phyloP scores from a whole-genome alignment of 78 protist species.

The Dictyostelium capitatum region DNA sequence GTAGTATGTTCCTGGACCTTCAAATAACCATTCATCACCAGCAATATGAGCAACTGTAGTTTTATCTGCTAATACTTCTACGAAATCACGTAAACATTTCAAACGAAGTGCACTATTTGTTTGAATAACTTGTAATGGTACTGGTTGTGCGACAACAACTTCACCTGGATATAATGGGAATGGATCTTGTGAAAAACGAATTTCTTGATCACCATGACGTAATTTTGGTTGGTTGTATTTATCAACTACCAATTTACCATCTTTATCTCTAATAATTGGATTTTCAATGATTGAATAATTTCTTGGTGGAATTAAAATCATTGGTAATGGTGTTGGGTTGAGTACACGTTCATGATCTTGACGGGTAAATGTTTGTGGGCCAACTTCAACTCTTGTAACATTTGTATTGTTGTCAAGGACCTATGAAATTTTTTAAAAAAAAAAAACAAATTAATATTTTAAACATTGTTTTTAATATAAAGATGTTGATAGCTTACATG shows the following conservation, averaged over 20 bases:
- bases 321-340: slow-evolving; percentile 72
- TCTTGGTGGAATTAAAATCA: slow-evolving; percentile 91
- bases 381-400: slow-evolving; percentile 88
- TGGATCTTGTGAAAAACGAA: slow-evolving; percentile 90
- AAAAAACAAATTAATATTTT: slow-evolving; percentile 5
- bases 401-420: slow-evolving; percentile 89
- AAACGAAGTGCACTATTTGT: slow-evolving; percentile 89
- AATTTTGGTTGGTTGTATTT: slow-evolving; percentile 85
- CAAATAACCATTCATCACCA: slow-evolving; percentile 93
- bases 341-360: slow-evolving; percentile 89
- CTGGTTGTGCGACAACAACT: slow-evolving; percentile 68
- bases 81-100: slow-evolving; percentile 88
- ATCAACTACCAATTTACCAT: slow-evolving; percentile 46
- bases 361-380: slow-evolving; percentile 93
- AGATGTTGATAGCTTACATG: slow-evolving; percentile 75
- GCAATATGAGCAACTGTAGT: slow-evolving; percentile 43
- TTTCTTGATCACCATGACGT: slow-evolving; percentile 90
- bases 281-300: slow-evolving; percentile 89
- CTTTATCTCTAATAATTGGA: slow-evolving; percentile 78
- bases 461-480: too few species aligned
- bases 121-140: slow-evolving; percentile 73
- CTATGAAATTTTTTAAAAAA: slow-evolving; percentile 17
- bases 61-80: slow-evolving; percentile 57
- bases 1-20: slow-evolving; percentile 92
- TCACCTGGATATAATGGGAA: slow-evolving; percentile 96